Base-by-base conservation (phyloP, 306 rosid species). In the Parietaria judaica region DNA sequence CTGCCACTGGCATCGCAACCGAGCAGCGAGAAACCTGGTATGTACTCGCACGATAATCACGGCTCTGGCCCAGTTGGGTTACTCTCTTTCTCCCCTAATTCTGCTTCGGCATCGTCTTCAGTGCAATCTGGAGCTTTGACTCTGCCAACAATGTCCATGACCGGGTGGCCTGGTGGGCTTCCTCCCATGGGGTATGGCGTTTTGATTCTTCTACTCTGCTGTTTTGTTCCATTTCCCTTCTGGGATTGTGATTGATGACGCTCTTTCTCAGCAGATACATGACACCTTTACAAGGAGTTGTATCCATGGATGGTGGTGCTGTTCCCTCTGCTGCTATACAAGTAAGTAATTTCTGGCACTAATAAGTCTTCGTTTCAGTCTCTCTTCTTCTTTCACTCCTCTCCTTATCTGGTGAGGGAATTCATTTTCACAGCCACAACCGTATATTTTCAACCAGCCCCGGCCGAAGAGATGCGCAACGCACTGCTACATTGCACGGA, bases 391-490 rank as follows among this genome's bases (percentile, higher is more conserved):
- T 6, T 8, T 54, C 44, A 60, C 35, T 12, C 12, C 36, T 37
- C 23, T 5, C 11, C 47, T 50, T 3, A 54, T 52, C 55, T 47
- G 5, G 51, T 38, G 17, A 34, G 36, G 8, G 8, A 8, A 23
- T 35, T 41, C 6, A 8, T 58, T 63, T 66, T 37, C 58, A 7
- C 89, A 89, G 99, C 85, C 90, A 3, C 88, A 88, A 0, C 85
- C 85, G 45, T 80, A 81, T 41, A 80, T 86, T 46, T 83, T 89
- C 31, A 79, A 76, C 38, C 99, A 89, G 66, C 91, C 97, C 31
- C 82, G 95, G 71, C 97, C 87, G 0, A 88, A 89, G 79, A 79
- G 88, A 68, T 94, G 99, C 58, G 91, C 95, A 23, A 94, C 99
- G 16, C 99, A 94, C 70, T 89, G 73, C 81, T 81, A 89, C 86